Percentiles rank a stretch among this genome's conserved stretches.
Conservation (phyloP, 108 stramenopile genomes). For the Stephanodiscus minutulus region DNA sequence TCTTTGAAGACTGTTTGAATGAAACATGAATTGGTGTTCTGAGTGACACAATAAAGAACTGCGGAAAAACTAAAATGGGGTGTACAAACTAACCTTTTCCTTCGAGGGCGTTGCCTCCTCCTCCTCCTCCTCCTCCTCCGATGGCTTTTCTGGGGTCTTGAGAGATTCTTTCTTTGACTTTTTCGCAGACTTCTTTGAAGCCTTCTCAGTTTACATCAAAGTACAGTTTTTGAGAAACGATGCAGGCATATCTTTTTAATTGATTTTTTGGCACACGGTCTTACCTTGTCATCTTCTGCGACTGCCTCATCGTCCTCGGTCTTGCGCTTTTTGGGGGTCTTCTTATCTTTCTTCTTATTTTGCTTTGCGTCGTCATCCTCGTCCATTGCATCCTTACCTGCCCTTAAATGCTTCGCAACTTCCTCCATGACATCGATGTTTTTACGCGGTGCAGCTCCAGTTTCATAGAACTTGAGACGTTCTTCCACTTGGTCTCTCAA, state of each 20-base stretch:
- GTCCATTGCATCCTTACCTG: constrained; percentile 48
- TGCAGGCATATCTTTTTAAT: not conserved
- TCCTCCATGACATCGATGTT: constrained; percentile 98
- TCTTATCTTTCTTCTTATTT: constrained; percentile 49
- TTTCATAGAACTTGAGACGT: constrained; percentile 98
- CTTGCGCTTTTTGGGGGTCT: constrained; percentile 53
- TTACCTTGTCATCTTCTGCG: constrained; percentile 43
- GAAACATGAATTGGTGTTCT: not conserved
- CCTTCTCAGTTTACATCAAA: not conserved
- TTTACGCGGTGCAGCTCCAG: constrained; percentile 96
- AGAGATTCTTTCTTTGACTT: constrained; percentile 56
- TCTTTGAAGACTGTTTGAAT: constrained; percentile 29
- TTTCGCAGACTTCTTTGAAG: constrained; percentile 39
- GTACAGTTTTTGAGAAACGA: not conserved
- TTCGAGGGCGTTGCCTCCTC: constrained; percentile 27
- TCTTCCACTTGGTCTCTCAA: constrained; percentile 99
- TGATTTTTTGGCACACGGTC: not conserved
- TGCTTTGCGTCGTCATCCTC: constrained; percentile 52
- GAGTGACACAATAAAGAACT: not conserved
- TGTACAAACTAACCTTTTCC: constrained; percentile 8
- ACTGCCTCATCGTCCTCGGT: constrained; percentile 44
- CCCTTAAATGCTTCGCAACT: constrained; percentile 84
- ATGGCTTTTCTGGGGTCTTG: constrained; percentile 42
- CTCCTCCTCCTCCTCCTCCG: constrained; percentile 54
- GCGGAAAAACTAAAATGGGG: not conserved